Evolutionary conservation across 2,329 filamentous ascomycete species (phyloP).

Genomic region (Aspergillus fructus): DNA sequence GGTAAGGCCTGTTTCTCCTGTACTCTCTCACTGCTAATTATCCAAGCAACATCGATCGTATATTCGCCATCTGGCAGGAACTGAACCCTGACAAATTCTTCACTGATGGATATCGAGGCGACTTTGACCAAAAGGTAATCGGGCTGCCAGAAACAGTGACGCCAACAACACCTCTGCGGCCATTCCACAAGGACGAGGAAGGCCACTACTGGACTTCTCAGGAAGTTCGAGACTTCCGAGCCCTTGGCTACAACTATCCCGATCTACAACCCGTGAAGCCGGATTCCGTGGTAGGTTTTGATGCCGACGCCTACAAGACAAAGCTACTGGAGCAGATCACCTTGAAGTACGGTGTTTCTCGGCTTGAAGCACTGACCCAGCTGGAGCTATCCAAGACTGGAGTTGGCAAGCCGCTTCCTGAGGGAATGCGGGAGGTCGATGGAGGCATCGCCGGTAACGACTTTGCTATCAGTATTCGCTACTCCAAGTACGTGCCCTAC

Average conservation of each 20-base stretch:
- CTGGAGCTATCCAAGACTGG: background rate
- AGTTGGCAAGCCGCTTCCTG: background rate
- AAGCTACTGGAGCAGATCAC: background rate
- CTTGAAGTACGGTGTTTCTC: background rate
- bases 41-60: constrained; percentile 3
- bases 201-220: background rate
- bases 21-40: background rate
- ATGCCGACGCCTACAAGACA: background rate
- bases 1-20: background rate
- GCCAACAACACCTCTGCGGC: background rate
- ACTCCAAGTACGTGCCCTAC: background rate
- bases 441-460: background rate
- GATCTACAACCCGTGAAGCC: background rate
- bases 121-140: background rate
- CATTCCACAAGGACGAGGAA: background rate
- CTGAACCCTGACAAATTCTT: constrained; percentile 9
- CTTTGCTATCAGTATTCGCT: background rate
- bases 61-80: constrained; percentile 5
- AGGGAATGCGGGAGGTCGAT: background rate
- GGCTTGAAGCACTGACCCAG: background rate
- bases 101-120: background rate
- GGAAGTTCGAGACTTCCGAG: background rate
- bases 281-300: background rate
- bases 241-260: constrained; percentile 4
- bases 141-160: background rate